A percentile compares a stretch with the other conserved stretches of the same genome.
Conservation (phyloP, 1,284 basidiomycete genomes). For the Naganishia liquefaciens region DNA sequence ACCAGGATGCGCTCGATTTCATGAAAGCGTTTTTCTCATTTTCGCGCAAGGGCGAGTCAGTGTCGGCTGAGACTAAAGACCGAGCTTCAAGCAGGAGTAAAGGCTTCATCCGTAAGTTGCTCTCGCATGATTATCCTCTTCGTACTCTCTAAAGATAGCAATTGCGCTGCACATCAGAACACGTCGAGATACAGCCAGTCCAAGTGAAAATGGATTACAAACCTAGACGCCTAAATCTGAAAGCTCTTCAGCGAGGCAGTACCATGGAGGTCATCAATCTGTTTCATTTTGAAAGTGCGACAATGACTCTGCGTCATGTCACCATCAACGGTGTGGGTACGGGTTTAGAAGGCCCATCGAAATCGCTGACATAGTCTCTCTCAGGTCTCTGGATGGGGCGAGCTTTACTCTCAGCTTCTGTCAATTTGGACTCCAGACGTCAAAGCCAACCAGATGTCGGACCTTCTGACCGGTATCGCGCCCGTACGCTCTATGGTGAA, state of each 20-base stretch:
- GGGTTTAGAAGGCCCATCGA: neutral
- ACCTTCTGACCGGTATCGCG: constrained; percentile 94
- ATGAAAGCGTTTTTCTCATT: constrained; percentile 95
- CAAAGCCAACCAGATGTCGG: constrained; percentile 94
- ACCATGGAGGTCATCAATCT: constrained; percentile 99
- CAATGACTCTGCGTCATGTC: constrained; percentile 94
- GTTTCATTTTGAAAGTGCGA: constrained; percentile 98
- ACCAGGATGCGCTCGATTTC: constrained; percentile 98
- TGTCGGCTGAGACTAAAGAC: neutral
- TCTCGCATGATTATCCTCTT: neutral
- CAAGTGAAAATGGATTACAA: constrained; percentile 90
- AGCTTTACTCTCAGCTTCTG: constrained; percentile 84
- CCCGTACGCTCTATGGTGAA: constrained; percentile 95
- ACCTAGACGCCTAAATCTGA: constrained; percentile 92
- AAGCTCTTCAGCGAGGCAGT: constrained; percentile 83
- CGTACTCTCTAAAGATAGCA: neutral
- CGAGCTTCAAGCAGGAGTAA: neutral
- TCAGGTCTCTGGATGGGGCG: constrained; percentile 84
- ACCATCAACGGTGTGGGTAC: constrained; percentile 79
- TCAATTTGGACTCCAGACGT: constrained; percentile 99
- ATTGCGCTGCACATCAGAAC: constrained; percentile 40
- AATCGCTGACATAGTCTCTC: neutral
- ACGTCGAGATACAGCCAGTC: constrained; percentile 64
- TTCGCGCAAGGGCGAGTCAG: constrained; percentile 48
- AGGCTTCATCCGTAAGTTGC: constrained; percentile 51